Conservation (phyloP, 805 yeast species). For the Yamadazyma paraphyllophila region DNA sequence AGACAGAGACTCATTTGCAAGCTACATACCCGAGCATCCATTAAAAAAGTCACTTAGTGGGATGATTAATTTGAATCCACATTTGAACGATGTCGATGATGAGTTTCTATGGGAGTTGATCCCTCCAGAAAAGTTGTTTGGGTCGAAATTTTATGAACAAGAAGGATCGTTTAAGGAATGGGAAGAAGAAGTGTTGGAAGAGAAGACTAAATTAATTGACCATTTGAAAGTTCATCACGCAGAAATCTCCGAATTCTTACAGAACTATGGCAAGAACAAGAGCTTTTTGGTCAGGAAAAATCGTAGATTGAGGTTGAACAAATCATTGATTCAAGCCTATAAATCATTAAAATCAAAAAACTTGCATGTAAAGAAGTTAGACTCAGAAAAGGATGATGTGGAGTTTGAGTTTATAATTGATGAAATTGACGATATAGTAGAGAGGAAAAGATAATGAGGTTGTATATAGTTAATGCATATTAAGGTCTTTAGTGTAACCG, state of each 20-base stretch:
- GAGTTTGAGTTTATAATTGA: conserved; percentile 12
- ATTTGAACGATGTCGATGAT: conserved; percentile 35
- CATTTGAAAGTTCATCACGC: conserved; percentile 11
- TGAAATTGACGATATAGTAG: conserved; percentile 1
- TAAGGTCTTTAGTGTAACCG: background rate
- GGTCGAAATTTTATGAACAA: conserved; percentile 34
- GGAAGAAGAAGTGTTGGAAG: conserved; percentile 29
- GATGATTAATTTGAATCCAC: conserved; percentile 35
- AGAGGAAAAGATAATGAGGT: background rate
- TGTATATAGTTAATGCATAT: background rate
- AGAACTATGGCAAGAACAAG: conserved; percentile 10
- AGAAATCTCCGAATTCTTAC: conserved; percentile 11
- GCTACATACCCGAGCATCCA: conserved; percentile 35
- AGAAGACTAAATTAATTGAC: conserved; percentile 13
- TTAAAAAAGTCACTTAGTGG: conserved; percentile 39
- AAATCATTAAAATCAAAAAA: conserved; percentile 23
- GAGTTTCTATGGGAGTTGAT: conserved; percentile 39
- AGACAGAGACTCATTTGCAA: conserved; percentile 27
- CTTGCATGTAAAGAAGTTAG: conserved; percentile 5
- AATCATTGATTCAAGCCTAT: conserved; percentile 33
- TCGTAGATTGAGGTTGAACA: conserved; percentile 28
- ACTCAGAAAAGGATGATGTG: conserved; percentile 9
- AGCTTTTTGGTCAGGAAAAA: conserved; percentile 12
- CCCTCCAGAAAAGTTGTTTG: conserved; percentile 34
- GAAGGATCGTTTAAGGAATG: conserved; percentile 32